These are phyloP conservation scores for Fusarium scirpi DNA, from an alignment of 2,329 filamentous ascomycete species.

Conservation along the genomic window DNA sequence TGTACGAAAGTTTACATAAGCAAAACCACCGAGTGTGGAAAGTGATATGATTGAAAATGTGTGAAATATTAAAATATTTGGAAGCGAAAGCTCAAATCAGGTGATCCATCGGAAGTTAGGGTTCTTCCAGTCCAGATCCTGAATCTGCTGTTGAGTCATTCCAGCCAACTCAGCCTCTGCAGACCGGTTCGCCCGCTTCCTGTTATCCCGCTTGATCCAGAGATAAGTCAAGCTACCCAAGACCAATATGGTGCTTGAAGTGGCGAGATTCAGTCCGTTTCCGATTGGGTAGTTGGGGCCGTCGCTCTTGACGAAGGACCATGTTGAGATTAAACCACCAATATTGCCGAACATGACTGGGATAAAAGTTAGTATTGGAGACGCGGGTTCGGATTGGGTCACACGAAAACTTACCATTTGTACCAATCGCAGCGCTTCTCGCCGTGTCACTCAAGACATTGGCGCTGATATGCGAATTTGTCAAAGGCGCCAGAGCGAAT, in stretches of 20 bases:
- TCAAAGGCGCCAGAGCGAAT: constrained; percentile 43
- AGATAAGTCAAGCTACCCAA: constrained; percentile 57
- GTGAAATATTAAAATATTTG: not conserved
- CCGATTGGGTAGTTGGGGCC: constrained; percentile 74
- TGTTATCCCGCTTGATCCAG: constrained; percentile 75
- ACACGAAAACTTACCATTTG: constrained; percentile 51
- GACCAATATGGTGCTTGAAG: constrained; percentile 63
- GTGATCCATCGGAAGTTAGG: constrained; percentile 70
- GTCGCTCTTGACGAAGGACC: constrained; percentile 73
- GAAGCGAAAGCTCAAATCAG: not conserved
- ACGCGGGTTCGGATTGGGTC: accelerated
- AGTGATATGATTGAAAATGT: not conserved
- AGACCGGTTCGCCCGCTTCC: constrained; percentile 44
- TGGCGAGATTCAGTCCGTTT: constrained; percentile 76
- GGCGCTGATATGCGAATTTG: constrained; percentile 62
- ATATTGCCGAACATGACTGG: constrained; percentile 76
- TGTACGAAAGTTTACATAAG: not conserved
- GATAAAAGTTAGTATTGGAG: not conserved
- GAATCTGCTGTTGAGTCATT: constrained; percentile 63
- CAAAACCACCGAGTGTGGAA: not conserved
- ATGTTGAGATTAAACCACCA: constrained; percentile 73
- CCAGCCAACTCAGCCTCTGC: constrained; percentile 62
- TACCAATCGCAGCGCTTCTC: constrained; percentile 73
- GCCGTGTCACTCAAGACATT: constrained; percentile 80
- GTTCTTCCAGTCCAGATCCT: constrained; percentile 75